A percentile compares a stretch with the other conserved stretches of the same genome.
phyloP scores from a whole-genome alignment of 345 rosid species.

The Adansonia digitata region DNA sequence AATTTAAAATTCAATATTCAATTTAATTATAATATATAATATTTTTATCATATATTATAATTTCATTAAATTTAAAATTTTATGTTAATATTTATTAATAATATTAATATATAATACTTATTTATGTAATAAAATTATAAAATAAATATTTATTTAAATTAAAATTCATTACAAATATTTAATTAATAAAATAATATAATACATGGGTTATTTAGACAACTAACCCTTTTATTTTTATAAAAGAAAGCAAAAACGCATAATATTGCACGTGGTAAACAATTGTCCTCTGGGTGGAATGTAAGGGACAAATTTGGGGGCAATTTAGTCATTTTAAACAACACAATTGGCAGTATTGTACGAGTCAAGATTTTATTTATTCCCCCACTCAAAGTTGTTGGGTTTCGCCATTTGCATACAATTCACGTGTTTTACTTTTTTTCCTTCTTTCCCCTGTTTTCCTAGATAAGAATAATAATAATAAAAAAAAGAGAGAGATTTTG shows the following conservation, averaged over 20 bases:
- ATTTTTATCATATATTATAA: too few relatives aligned
- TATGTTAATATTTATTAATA: too few relatives aligned
- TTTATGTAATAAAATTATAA: too few relatives aligned
- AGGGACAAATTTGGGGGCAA: neutral
- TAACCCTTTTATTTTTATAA: neutral
- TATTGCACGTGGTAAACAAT: neutral
- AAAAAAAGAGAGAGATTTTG: too few relatives aligned
- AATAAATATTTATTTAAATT: too few relatives aligned
- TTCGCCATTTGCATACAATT: neutral
- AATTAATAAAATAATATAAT: too few relatives aligned
- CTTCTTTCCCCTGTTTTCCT: neutral
- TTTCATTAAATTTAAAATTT: too few relatives aligned
- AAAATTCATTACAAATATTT: too few relatives aligned
- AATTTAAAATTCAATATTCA: too few relatives aligned
- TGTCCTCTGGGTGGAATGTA: neutral
- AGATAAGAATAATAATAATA: neutral
- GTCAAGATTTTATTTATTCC: neutral
- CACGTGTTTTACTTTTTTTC: neutral
- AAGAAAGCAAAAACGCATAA: neutral
- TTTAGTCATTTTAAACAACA: neutral
- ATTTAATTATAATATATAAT: too few relatives aligned
- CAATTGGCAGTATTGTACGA: neutral
- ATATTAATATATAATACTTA: too few relatives aligned
- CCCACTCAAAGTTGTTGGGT: neutral
- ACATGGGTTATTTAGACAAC: too few relatives aligned